phyloP scores from a whole-genome alignment of 139 green algal genomes.

The Penium margaritaceum region DNA sequence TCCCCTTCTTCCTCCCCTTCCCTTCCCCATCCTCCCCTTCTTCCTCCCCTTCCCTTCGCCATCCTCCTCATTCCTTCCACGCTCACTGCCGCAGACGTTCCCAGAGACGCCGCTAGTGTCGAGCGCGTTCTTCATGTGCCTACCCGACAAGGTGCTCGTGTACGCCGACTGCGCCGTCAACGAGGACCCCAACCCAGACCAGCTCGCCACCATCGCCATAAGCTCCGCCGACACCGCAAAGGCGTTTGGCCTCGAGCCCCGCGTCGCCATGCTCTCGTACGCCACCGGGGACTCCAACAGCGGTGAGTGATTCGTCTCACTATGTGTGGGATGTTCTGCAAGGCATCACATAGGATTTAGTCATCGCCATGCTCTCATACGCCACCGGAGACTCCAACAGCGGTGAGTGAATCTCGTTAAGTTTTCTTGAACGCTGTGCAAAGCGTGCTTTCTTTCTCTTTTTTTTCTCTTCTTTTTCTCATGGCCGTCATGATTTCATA shows the following conservation, averaged over 20 bases:
- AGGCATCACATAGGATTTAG: too few species aligned
- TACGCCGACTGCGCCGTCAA: slow-evolving; percentile 72
- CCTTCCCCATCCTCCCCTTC: background rate
- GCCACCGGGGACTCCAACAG: slow-evolving; percentile 66
- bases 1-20: background rate
- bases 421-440: too few species aligned
- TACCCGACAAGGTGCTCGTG: slow-evolving; percentile 63
- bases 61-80: background rate
- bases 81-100: slow-evolving; percentile 58
- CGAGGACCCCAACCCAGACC: slow-evolving; percentile 59
- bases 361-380: too few species aligned
- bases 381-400: slow-evolving; percentile 46
- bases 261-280: slow-evolving; percentile 85
- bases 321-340: too few species aligned
- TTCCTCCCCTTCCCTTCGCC: background rate
- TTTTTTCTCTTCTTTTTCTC: too few species aligned
- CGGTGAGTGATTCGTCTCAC: too few species aligned
- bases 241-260: slow-evolving; percentile 75
- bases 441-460: too few species aligned
- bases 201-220: slow-evolving; percentile 74
- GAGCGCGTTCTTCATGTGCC: slow-evolving; percentile 86
- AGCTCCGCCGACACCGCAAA: slow-evolving; percentile 68
- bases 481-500: slow-evolving; percentile 90
- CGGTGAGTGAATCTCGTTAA: slow-evolving; percentile 13
- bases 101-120: slow-evolving; percentile 55